Conservation (phyloP, 2,329 filamentous ascomycete species). For the Paraphaeosphaeria minitans region DNA sequence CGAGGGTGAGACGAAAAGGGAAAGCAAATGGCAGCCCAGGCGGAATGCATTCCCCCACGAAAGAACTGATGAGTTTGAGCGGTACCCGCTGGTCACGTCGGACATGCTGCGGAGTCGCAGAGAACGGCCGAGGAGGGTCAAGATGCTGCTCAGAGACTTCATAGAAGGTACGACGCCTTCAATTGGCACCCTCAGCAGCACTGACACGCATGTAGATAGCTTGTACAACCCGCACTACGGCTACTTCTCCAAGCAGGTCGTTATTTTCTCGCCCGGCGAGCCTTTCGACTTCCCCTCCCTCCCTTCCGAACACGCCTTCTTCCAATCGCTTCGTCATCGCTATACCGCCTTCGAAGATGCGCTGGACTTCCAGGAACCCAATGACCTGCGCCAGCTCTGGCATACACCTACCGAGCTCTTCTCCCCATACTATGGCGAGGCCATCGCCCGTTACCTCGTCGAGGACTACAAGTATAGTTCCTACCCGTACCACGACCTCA, state of each 20-base stretch:
- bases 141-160: conserved; percentile 97
- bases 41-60: conserved; percentile 76
- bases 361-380: conserved; percentile 73
- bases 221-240: conserved; percentile 94
- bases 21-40: conserved; percentile 85
- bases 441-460: conserved; percentile 93
- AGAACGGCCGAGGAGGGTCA: conserved; percentile 82
- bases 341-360: conserved; percentile 91
- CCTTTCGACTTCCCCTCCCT: conserved; percentile 87
- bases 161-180: conserved; percentile 72
- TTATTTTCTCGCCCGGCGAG: conserved; percentile 91
- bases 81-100: conserved; percentile 85
- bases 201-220: conserved; percentile 66
- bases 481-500: conserved; percentile 94
- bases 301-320: conserved; percentile 84
- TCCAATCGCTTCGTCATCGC: conserved; percentile 73
- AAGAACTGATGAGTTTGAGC: conserved; percentile 77
- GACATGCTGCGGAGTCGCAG: conserved; percentile 72
- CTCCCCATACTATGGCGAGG: conserved; percentile 93
- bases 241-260: conserved; percentile 94
- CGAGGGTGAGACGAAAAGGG: conserved; percentile 54
- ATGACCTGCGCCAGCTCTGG: conserved; percentile 89
- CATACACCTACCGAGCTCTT: conserved; percentile 98
- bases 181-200: neutral
- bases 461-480: conserved; percentile 93